Evolutionary conservation across 495 filamentous ascomycete genomes (phyloP).

Genomic region (Penicillium maclennaniae): DNA sequence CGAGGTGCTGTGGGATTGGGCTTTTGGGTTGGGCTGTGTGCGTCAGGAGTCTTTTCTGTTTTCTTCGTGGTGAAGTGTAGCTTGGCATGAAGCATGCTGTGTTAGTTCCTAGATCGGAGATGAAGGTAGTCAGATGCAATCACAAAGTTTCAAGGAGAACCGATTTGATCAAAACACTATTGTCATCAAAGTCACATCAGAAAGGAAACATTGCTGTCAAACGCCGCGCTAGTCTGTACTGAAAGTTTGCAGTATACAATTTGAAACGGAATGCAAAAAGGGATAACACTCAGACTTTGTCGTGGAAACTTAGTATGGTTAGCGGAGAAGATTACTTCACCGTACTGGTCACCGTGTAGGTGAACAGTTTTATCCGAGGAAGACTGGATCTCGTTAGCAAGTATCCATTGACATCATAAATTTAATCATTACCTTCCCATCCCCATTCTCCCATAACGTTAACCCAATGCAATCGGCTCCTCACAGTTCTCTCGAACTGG

Average conservation of each 20-base stretch:
- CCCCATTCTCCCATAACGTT: conserved; percentile 76
- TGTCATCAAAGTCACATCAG: conserved; percentile 5
- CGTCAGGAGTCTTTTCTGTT: not conserved
- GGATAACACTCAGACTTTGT: not conserved
- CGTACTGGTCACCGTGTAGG: not conserved
- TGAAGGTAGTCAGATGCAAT: conserved; percentile 9
- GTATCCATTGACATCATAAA: not conserved
- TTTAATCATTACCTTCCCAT: conserved; percentile 63
- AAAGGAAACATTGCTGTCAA: conserved; percentile 1
- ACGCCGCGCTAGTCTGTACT: conserved; percentile 13
- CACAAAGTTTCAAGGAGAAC: not conserved
- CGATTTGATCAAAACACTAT: conserved; percentile 11
- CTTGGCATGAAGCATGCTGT: not conserved
- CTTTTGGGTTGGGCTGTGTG: not conserved
- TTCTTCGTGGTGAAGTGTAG: not conserved
- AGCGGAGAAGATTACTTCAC: conserved; percentile 3
- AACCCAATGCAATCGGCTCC: conserved; percentile 68
- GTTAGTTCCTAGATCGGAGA: conserved; percentile 13
- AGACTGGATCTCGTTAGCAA: conserved; percentile 1
- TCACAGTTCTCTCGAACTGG: conserved; percentile 62
- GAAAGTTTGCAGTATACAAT: conserved; percentile 6
- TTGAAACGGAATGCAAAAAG: conserved; percentile 4
- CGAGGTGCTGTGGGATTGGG: conserved; percentile 1
- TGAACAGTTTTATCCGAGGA: conserved; percentile 6
- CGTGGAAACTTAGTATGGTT: conserved; percentile 9